Conservation (phyloP, 2,329 filamentous ascomycete species). For the Neonectria neomacrospora region DNA sequence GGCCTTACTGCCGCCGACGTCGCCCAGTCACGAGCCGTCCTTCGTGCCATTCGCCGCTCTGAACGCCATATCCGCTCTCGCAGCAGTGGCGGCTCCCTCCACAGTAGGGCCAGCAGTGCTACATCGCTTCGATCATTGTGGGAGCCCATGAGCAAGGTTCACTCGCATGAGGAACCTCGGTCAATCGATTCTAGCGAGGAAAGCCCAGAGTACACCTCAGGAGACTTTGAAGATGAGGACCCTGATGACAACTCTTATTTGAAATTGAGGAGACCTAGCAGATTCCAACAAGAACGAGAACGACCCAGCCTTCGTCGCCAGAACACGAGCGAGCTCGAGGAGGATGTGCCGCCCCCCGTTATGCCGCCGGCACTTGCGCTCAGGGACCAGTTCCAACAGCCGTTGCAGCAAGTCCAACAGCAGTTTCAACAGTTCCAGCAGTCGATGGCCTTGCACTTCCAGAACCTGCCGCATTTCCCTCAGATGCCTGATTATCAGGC, state of each 20-base stretch:
- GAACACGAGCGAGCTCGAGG: constrained; percentile 49
- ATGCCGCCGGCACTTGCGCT: constrained; percentile 74
- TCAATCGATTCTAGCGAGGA: constrained; percentile 56
- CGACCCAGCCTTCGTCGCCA: constrained; percentile 52
- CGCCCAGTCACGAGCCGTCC: constrained; percentile 71
- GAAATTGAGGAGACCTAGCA: constrained; percentile 50
- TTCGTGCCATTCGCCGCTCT: constrained; percentile 70
- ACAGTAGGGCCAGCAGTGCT: constrained; percentile 73
- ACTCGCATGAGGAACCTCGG: constrained; percentile 50
- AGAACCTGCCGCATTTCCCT: constrained; percentile 65
- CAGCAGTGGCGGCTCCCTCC: constrained; percentile 72
- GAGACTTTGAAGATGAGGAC: constrained; percentile 56
- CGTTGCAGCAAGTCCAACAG: constrained; percentile 80
- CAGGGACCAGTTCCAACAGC: constrained; percentile 77
- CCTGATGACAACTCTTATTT: constrained; percentile 52
- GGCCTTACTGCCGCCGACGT: constrained; percentile 79
- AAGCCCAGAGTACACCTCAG: constrained; percentile 58
- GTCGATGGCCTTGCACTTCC: constrained; percentile 72
- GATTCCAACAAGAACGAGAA: constrained; percentile 46
- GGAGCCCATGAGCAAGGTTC: constrained; percentile 60
- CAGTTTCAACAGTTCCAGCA: constrained; percentile 84
- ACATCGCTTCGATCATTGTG: constrained; percentile 75
- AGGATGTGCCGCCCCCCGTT: constrained; percentile 63
- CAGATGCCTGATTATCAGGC: constrained; percentile 80
- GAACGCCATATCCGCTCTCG: constrained; percentile 73